Evolutionary conservation across 1,284 basidiomycete species (phyloP).

Genomic region (Papiliotrema flavescens): DNA sequence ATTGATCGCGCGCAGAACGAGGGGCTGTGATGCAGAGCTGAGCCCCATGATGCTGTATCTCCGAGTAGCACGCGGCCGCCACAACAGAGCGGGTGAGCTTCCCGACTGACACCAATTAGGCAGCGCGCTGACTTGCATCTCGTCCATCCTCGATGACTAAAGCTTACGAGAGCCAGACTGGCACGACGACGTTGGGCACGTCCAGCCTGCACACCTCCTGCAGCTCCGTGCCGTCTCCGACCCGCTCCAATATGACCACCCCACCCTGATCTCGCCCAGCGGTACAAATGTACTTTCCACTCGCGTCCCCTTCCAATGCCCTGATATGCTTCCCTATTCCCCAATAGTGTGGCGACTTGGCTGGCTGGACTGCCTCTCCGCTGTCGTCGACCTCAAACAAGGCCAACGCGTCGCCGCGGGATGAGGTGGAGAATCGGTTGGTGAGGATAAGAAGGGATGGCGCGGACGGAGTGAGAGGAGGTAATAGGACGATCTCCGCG

Average conservation of each 20-base stretch:
- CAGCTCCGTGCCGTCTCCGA: slow-evolving; percentile 13
- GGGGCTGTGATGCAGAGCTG: too few relatives aligned
- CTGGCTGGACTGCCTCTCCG: slow-evolving; percentile 9
- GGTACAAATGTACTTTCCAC: slow-evolving; percentile 11
- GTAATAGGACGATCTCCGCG: slow-evolving; percentile 20
- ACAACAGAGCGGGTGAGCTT: too few relatives aligned
- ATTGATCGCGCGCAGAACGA: too few relatives aligned
- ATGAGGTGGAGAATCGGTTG: slow-evolving; percentile 18
- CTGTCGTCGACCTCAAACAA: slow-evolving; percentile 19
- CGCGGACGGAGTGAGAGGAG: slow-evolving; percentile 6
- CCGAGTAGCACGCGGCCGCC: too few relatives aligned
- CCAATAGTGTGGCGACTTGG: slow-evolving; percentile 8
- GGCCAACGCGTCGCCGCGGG: slow-evolving; percentile 17
- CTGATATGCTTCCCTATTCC: slow-evolving; percentile 20
- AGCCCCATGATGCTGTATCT: too few relatives aligned
- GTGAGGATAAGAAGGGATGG: slow-evolving; percentile 14
- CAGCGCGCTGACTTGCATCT: too few relatives aligned
- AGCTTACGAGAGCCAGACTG: slow-evolving; percentile 13
- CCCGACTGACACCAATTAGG: too few relatives aligned
- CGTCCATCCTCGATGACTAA: too few relatives aligned
- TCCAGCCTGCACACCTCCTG: slow-evolving; percentile 13
- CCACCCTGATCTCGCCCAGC: slow-evolving; percentile 20
- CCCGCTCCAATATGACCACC: slow-evolving; percentile 16
- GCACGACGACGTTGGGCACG: slow-evolving; percentile 12
- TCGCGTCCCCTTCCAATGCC: slow-evolving; percentile 11